A percentile compares a stretch with the other conserved stretches of the same genome.
phyloP scores from a whole-genome alignment of 176 grass and related monocot species.

The Hsuehochloa calcarea region DNA sequence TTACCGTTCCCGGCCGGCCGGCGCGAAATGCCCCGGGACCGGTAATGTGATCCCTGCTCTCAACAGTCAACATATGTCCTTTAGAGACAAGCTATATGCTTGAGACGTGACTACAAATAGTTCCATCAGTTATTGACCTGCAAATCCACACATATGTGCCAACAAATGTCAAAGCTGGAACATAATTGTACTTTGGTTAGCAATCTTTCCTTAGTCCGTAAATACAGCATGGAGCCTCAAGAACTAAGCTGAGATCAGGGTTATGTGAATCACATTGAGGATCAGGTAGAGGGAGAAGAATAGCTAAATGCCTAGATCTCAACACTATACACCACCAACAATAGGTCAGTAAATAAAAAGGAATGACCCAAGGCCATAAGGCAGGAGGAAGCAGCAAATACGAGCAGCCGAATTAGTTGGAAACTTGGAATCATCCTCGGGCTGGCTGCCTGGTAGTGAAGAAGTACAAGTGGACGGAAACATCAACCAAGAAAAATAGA shows the following conservation, averaged over 20 bases:
- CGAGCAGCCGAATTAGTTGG: constrained; percentile 17
- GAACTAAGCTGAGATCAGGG: background rate
- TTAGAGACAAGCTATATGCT: constrained; percentile 10
- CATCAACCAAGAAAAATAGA: constrained; percentile 21
- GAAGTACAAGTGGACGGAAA: background rate
- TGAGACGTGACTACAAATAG: background rate
- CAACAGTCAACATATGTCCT: background rate
- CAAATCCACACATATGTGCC: background rate
- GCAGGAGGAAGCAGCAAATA: constrained; percentile 18
- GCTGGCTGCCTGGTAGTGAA: background rate
- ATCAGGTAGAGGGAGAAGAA: background rate
- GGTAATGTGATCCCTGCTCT: no score
- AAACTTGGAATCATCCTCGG: background rate
- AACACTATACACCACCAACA: background rate
- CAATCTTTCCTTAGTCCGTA: constrained; percentile 5
- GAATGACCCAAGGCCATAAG: background rate
- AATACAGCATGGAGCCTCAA: background rate
- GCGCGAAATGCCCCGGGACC: no score
- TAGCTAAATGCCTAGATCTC: constrained; percentile 6
- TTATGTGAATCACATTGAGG: constrained; percentile 9
- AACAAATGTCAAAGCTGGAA: constrained; percentile 2
- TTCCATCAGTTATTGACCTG: constrained; percentile 20
- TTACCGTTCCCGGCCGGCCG: no score
- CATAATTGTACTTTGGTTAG: background rate
- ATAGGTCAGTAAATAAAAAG: constrained; percentile 33